A percentile compares a stretch with the other conserved stretches of the same genome.
Conservation (phyloP, 1,139 yeast species). For the Scheffersomyces stambukii region DNA sequence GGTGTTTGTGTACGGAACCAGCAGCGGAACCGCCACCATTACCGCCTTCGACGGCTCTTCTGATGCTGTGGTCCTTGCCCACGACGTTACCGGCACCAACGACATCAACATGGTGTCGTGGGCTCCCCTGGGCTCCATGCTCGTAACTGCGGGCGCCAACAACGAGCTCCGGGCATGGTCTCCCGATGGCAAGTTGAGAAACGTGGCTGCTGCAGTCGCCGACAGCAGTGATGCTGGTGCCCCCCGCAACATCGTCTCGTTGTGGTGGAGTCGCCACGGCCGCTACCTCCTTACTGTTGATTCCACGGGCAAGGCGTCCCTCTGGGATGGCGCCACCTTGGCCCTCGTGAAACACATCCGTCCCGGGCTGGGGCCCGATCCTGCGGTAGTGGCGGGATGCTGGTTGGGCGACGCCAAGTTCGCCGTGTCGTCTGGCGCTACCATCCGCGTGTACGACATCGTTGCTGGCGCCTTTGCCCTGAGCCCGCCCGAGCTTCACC, state of each 20-base stretch:
- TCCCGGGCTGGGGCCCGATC: constrained; percentile 4
- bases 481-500: constrained; percentile 30
- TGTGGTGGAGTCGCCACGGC: constrained; percentile 36
- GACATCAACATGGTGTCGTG: constrained; percentile 49
- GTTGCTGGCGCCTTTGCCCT: constrained; percentile 10
- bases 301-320: constrained; percentile 25
- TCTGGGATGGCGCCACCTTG: constrained; percentile 39
- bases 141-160: constrained; percentile 54
- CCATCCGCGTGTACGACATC: constrained; percentile 58
- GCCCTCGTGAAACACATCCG: constrained; percentile 27
- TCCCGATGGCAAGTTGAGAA: constrained; percentile 58
- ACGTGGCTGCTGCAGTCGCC: constrained; percentile 33
- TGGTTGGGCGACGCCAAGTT: constrained; percentile 75
- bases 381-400: constrained; percentile 37
- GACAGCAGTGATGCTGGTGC: constrained; percentile 6
- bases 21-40: constrained; percentile 31
- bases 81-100: constrained; percentile 25
- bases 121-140: constrained; percentile 57
- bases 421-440: constrained; percentile 60
- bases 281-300: constrained; percentile 34
- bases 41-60: constrained; percentile 31
- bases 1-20: constrained; percentile 37
- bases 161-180: constrained; percentile 74
- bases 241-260: constrained; percentile 15
- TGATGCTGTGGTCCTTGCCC: constrained; percentile 33